Evolutionary conservation across 495 filamentous ascomycete genomes (phyloP).

Genomic region (Parathielavia hyrcaniae): DNA sequence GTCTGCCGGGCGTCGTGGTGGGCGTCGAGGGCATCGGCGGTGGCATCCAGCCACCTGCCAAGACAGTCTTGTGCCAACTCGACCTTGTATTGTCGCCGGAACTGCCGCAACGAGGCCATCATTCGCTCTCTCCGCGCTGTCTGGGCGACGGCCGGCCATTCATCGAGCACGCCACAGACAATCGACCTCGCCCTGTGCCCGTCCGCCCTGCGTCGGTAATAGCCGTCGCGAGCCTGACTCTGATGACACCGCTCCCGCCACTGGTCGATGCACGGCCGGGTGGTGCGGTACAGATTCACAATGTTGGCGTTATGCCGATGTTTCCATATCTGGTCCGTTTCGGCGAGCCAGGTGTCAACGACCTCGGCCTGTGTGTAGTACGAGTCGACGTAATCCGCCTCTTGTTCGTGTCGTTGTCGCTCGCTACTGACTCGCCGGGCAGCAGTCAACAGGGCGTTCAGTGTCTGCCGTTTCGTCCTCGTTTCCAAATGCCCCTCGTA

Average conservation of each 20-base stretch:
- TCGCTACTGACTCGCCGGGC: constrained; percentile 1
- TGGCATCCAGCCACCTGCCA: constrained; percentile 19
- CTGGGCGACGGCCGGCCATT: constrained; percentile 26
- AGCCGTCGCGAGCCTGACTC: constrained; percentile 5
- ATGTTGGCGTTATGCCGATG: constrained; percentile 27
- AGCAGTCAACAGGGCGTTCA: constrained; percentile 9
- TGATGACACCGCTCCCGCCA: constrained; percentile 23
- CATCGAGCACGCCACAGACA: constrained; percentile 21
- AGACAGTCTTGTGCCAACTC: constrained; percentile 24
- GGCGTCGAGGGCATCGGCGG: constrained; percentile 16
- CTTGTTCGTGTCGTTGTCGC: constrained; percentile 9
- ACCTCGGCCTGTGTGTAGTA: constrained; percentile 19
- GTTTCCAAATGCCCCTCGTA: constrained; percentile 20
- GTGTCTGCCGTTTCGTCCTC: constrained; percentile 11
- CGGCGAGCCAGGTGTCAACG: constrained; percentile 23
- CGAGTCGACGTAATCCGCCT: constrained; percentile 18
- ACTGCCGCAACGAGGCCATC: constrained; percentile 24
- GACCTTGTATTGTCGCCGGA: constrained; percentile 29
- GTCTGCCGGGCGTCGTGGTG: constrained; percentile 19
- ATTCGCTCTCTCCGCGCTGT: constrained; percentile 23
- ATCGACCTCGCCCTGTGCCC: constrained; percentile 9
- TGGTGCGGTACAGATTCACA: constrained; percentile 27
- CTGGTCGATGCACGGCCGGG: constrained; percentile 22
- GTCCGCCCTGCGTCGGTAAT: constrained; percentile 16
- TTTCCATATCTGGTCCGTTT: constrained; percentile 15